Base-by-base conservation (phyloP, 2,329 filamentous ascomycete species). In the Arthrinium puccinioides region DNA sequence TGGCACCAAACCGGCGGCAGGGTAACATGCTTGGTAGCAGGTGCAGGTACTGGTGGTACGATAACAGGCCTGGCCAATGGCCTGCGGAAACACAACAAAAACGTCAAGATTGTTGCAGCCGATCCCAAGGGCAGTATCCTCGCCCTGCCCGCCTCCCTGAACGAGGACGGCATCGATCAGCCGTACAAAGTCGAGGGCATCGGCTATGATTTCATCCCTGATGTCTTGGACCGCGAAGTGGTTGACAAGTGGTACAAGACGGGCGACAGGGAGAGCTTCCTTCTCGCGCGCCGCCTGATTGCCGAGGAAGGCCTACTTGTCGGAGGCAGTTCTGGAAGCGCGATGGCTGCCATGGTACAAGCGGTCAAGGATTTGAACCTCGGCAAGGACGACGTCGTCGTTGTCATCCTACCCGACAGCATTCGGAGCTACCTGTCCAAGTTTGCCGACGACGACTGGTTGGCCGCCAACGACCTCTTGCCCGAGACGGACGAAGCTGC, bases 171-270 rank as follows among this genome's bases (percentile, higher is more conserved):
- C 56, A 74, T 76, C 43, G 90, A 96, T 55, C 80, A 87, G 60
- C 71, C 82, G 2, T 98, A 98, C 70, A 97, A 98, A 68, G 92
- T 98, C 1, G 92, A 98, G 67, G 92, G 92, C 29, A 98, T 98
- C 53, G 92, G 92, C 15, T 98, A 98, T 60, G 92, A 98, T 61
- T 98, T 98, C 60, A 84, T 98, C 42, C 92, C 94, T 6, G 87
- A 97, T 18, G 94, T 98, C 5, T 70, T 98, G 38, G 81, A 92
- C 48, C 87, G 83, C 54, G 63, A 80, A 20, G 60, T 76, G 5
- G 85, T 98, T 21, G 86, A 96, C 61, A 84, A 83, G 56, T 98
- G 92, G 92, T 97, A 96, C 70, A 98, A 98, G 77, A 98, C 92
- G 4, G 86, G 90, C 44, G 92, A 98, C 56, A 76, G 78, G 43